phyloP scores from a whole-genome alignment of 805 yeast species.

The Sporopachydermia lactativora region DNA sequence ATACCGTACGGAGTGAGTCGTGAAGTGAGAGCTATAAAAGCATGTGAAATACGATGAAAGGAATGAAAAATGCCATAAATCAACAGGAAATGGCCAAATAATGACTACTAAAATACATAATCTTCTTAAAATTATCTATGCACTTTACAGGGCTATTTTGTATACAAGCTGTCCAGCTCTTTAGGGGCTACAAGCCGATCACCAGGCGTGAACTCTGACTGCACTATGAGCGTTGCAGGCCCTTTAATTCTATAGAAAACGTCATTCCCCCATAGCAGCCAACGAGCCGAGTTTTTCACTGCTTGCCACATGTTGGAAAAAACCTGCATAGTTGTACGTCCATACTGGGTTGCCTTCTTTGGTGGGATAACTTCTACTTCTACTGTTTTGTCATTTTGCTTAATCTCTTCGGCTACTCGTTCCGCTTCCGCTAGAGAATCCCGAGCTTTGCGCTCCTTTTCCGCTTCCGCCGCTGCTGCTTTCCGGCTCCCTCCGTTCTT shows the following conservation, averaged over 20 bases:
- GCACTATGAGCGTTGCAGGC: slow-evolving; percentile 17
- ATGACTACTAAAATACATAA: too few relatives aligned
- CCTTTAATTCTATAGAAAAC: slow-evolving; percentile 14
- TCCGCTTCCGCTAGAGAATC: slow-evolving; percentile 9
- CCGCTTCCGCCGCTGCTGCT: neutral
- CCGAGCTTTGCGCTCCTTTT: neutral
- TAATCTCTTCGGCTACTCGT: slow-evolving; percentile 9
- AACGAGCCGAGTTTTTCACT: slow-evolving; percentile 7
- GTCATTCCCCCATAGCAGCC: slow-evolving; percentile 16
- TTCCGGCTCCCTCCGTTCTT: neutral
- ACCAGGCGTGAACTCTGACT: slow-evolving; percentile 12
- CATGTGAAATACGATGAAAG: too few relatives aligned
- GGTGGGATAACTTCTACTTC: slow-evolving; percentile 2
- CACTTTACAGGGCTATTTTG: too few relatives aligned
- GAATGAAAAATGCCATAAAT: too few relatives aligned
- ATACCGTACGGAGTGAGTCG: too few relatives aligned
- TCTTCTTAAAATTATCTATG: too few relatives aligned
- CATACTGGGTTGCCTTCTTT: slow-evolving; percentile 1
- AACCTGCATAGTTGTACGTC: neutral
- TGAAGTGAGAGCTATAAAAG: too few relatives aligned
- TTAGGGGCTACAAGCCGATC: neutral
- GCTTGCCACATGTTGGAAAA: slow-evolving; percentile 6
- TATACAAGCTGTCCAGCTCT: neutral
- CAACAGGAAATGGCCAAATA: too few relatives aligned
- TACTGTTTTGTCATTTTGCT: slow-evolving; percentile 3